Evolutionary conservation across 495 filamentous ascomycete genomes (phyloP).

Genomic region (Parachaetomium inaequale): DNA sequence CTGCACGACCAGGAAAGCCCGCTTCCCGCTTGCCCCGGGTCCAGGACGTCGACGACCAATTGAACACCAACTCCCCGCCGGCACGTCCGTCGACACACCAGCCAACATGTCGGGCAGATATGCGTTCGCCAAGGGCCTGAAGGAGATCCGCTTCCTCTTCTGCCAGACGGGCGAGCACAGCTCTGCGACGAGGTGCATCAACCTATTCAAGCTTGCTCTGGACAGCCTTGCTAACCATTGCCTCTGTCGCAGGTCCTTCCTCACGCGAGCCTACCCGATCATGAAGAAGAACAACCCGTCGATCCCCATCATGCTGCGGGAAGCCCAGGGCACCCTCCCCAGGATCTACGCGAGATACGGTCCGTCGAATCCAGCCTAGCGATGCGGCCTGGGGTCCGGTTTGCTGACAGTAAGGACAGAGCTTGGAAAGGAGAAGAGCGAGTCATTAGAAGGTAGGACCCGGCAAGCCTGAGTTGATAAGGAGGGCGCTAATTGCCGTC

Average conservation of each 20-base stretch:
- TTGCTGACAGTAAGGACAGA: slow-evolving; percentile 46
- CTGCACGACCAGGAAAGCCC: slow-evolving; percentile 15
- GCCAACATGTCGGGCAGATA: slow-evolving; percentile 85
- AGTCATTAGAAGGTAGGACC: slow-evolving; percentile 66
- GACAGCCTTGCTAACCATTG: slow-evolving; percentile 3
- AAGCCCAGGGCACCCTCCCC: slow-evolving; percentile 76
- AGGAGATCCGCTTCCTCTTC: slow-evolving; percentile 95
- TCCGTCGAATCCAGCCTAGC: slow-evolving; percentile 43
- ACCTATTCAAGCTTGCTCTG: not conserved
- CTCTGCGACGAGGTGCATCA: slow-evolving; percentile 70
- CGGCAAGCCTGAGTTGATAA: not conserved
- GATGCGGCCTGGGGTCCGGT: not conserved
- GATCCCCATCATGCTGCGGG: slow-evolving; percentile 90
- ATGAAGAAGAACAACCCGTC: slow-evolving; percentile 99
- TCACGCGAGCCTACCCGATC: slow-evolving; percentile 87
- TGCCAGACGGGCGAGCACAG: slow-evolving; percentile 91
- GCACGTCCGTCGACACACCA: slow-evolving; percentile 8
- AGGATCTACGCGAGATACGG: slow-evolving; percentile 91
- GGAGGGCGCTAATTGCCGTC: slow-evolving; percentile 8
- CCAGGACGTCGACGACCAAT: slow-evolving; percentile 18
- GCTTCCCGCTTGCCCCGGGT: slow-evolving; percentile 7
- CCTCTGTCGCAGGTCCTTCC: slow-evolving; percentile 69
- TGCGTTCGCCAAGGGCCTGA: slow-evolving; percentile 78
- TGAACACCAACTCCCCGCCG: slow-evolving; percentile 16
- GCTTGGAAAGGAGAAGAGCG: slow-evolving; percentile 82